These are phyloP conservation scores for Candida hispaniensis DNA, from an alignment of 805 yeast species.

Conservation along the genomic window DNA sequence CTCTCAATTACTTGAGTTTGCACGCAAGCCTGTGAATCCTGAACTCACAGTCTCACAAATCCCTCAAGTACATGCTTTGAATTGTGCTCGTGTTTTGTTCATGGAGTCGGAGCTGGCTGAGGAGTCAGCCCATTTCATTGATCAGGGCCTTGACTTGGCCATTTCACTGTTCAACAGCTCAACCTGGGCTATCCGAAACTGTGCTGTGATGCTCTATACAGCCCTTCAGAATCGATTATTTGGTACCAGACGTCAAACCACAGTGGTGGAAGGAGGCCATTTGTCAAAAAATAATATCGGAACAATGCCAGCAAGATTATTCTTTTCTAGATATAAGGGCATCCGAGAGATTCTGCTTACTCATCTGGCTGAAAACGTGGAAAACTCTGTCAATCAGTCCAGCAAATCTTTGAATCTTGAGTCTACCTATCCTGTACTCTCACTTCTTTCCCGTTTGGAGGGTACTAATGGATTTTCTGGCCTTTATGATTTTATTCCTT, in stretches of 20 bases:
- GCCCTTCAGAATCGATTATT: conserved; percentile 72
- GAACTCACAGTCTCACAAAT: conserved; percentile 26
- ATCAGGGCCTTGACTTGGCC: conserved; percentile 49
- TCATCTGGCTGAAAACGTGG: conserved; percentile 23
- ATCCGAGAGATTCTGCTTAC: conserved; percentile 39
- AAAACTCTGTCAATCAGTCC: conserved; percentile 8
- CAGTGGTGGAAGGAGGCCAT: conserved; percentile 10
- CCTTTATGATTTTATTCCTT: conserved; percentile 40
- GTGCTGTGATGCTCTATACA: conserved; percentile 88
- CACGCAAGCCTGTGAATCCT: conserved; percentile 43
- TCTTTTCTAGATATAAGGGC: conserved; percentile 55
- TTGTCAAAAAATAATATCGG: conserved; percentile 21
- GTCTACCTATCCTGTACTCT: conserved; percentile 62
- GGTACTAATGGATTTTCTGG: conserved; percentile 47
- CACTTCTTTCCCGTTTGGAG: conserved; percentile 59
- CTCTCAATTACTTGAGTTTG: conserved; percentile 42
- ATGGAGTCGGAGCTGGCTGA: conserved; percentile 58
- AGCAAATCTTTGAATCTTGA: conserved; percentile 36
- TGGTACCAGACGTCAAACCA: conserved; percentile 39
- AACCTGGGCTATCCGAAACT: conserved; percentile 81
- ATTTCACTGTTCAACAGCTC: conserved; percentile 51
- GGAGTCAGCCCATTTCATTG: conserved; percentile 41
- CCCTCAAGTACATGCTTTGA: conserved; percentile 91
- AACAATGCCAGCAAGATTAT: conserved; percentile 45
- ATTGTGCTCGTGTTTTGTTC: conserved; percentile 66